phyloP scores from a whole-genome alignment of 1,139 yeast genomes.

The Magnusiomyces tetraspermus region DNA sequence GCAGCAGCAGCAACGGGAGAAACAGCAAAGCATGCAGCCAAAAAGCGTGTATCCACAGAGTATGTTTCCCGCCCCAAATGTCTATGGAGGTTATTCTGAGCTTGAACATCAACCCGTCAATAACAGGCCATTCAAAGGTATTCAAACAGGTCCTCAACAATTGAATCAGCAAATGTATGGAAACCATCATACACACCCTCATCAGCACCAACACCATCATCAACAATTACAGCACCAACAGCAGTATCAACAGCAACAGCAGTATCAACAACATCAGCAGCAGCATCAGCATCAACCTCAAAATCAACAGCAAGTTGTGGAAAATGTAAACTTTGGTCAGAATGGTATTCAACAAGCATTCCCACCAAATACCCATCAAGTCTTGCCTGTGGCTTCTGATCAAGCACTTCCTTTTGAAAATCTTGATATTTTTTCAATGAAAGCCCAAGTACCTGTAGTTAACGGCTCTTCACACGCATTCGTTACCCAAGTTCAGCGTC shows the following conservation, averaged over 20 bases:
- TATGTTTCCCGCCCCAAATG: not conserved
- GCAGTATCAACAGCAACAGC: not conserved
- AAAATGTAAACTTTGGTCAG: not conserved
- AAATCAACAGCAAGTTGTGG: not conserved
- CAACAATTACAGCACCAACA: not conserved
- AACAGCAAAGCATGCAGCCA: not conserved
- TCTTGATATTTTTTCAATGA: too few relatives aligned
- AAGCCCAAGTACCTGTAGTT: too few relatives aligned
- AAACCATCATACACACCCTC: not conserved
- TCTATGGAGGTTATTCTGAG: not conserved
- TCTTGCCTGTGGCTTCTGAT: too few relatives aligned
- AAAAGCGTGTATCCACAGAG: not conserved
- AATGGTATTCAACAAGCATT: not conserved
- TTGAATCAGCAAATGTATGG: too few relatives aligned
- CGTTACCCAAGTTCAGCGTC: too few relatives aligned
- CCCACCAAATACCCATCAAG: not conserved
- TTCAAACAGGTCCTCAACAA: not conserved
- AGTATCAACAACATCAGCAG: too few relatives aligned
- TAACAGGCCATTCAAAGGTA: not conserved
- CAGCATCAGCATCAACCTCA: not conserved
- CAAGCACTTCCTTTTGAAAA: too few relatives aligned
- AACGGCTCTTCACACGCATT: too few relatives aligned
- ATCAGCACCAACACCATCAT: not conserved
- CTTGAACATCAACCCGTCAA: not conserved
- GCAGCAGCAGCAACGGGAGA: slow-evolving; percentile 3